These are phyloP conservation scores for Kockiozyma suomiensis DNA, from an alignment of 805 yeast genomes.

Conservation along the genomic window DNA sequence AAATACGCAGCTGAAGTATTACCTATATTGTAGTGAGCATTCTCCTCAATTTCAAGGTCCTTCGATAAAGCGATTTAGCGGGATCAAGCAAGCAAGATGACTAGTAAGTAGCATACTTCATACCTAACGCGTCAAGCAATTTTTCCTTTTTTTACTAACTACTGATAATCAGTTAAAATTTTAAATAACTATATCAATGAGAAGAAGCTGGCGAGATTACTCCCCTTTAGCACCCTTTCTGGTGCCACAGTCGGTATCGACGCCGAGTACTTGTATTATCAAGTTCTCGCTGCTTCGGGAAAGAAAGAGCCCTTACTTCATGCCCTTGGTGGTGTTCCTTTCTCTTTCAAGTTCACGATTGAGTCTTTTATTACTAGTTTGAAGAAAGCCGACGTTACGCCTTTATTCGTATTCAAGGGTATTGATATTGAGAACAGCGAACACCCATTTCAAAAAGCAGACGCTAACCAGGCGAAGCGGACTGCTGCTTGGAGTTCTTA, in stretches of 20 bases:
- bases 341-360: slow-evolving; percentile 57
- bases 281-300: slow-evolving; percentile 53
- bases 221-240: slow-evolving; percentile 64
- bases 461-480: slow-evolving; percentile 39
- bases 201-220: slow-evolving; percentile 59
- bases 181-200: slow-evolving; percentile 56
- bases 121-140: background rate
- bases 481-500: slow-evolving; percentile 50
- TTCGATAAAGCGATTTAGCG: background rate
- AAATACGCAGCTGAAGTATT: background rate
- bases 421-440: slow-evolving; percentile 28
- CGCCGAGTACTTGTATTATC: slow-evolving; percentile 72
- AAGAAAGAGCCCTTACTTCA: slow-evolving; percentile 70
- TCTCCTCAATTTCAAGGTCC: too few relatives aligned
- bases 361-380: slow-evolving; percentile 66
- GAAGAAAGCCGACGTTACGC: slow-evolving; percentile 65
- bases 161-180: slow-evolving; percentile 13
- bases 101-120: too few relatives aligned
- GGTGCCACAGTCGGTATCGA: slow-evolving; percentile 80
- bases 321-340: slow-evolving; percentile 82
- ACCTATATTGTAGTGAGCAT: background rate
- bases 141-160: background rate
- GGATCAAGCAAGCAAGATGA: slow-evolving; percentile 9
- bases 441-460: slow-evolving; percentile 29
- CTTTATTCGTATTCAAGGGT: slow-evolving; percentile 79